Base-by-base conservation (phyloP, 768 basidiomycete species). In the Tulasnella sp. region DNA sequence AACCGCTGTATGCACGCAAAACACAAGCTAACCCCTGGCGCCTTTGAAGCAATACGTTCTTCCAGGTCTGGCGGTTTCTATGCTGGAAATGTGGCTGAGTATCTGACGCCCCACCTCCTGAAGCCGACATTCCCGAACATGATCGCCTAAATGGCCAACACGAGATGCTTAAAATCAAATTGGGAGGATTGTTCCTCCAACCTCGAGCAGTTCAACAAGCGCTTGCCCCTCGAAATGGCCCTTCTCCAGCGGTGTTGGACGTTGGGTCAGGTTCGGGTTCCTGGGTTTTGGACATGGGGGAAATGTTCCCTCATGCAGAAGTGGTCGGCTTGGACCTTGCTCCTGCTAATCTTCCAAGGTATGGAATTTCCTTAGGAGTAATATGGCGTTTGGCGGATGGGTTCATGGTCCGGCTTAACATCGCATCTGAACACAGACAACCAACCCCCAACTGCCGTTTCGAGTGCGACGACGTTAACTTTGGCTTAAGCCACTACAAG, bases 391-490 rank as follows among this genome's bases (percentile, higher is more conserved):
- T 31, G 25, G 9, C 29, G 29, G 6, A 58, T n/a, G 45, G 22
- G 45, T 14, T 64, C 25, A 64, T 34, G 4, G 3, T 64, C 58
- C 49, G 42, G 49, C 11, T 49, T 11, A 29, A 11, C 69, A 0
- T 12, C 42, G 22, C 39, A 49, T 45, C 25, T 12, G 29, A 2
- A 25, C 25, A 7, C 67, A 76, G 75, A 25, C 11, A 31, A 14
- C 75, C 67, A 3, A 69, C 75, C 22, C 36, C 52, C 19, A 76
- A 76, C 31, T 76, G 75, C 34, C 36, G 22, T 31, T 76, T 76
- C 39, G 67, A 76, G 42, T 69, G 67, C 38, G 75, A 76, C 69
- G 75, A 76, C 25, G 75, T 68, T 8, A 76, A 76, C 67, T 64
- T 76, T 15, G 75, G 75, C 19, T 25, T 76, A 69, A 40, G 42